Evolutionary conservation across 164 flowering plant genomes (phyloP).

Genomic region (Vitis rotundifolia): DNA sequence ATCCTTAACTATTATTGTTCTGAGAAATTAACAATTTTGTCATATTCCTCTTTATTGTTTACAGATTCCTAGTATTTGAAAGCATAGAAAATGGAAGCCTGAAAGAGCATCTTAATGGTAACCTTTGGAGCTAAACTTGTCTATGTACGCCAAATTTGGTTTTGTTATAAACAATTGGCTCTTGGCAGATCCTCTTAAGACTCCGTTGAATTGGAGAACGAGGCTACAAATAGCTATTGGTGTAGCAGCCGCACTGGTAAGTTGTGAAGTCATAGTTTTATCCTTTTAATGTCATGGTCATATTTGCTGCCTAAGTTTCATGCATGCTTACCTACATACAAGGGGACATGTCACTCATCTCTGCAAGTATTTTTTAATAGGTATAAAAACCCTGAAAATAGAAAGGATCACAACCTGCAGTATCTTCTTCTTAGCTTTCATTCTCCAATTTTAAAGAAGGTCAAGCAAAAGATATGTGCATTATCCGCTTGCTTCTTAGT

Average conservation of each 20-base stretch:
- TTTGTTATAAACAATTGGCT: slow-evolving; percentile 2
- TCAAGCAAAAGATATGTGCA: not conserved
- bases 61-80: slow-evolving; percentile 79
- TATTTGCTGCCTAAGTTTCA: not conserved
- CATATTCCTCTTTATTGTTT: slow-evolving; percentile 1
- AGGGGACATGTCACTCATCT: not conserved
- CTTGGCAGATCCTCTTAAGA: slow-evolving; percentile 76
- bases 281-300: not conserved
- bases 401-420: not conserved
- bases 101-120: slow-evolving; percentile 84
- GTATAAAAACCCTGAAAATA: no score
- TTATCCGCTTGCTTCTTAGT: not conserved
- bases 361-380: not conserved
- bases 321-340: not conserved
- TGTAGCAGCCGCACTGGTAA: slow-evolving; percentile 87
- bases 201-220: slow-evolving; percentile 84
- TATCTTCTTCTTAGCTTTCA: not conserved
- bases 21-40: not conserved
- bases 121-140: slow-evolving; percentile 6
- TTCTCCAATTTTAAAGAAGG: not conserved
- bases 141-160: not conserved
- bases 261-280: slow-evolving; percentile 3
- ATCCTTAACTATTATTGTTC: not conserved
- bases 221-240: slow-evolving; percentile 72
- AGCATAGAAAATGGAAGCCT: slow-evolving; percentile 71